Percentiles rank a stretch among this genome's conserved stretches.
Conservation (phyloP, 2,329 filamentous ascomycete species). For the Colletotrichum sidae region DNA sequence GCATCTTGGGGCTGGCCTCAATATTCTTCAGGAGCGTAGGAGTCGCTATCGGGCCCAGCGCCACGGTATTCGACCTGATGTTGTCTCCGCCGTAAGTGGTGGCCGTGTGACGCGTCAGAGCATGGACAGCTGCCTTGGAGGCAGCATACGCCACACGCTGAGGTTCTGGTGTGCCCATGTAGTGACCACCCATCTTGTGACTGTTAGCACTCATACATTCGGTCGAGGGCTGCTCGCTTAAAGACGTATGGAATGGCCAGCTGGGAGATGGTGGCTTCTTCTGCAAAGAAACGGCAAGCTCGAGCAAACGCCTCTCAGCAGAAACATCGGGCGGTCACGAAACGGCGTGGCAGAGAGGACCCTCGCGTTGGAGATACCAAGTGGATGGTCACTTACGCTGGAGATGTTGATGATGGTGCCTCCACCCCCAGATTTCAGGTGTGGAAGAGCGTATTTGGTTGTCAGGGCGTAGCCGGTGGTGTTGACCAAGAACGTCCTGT, state of each 20-base stretch:
- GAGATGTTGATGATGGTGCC: constrained; percentile 26
- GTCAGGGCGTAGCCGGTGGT: constrained; percentile 20
- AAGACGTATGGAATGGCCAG: too few relatives aligned
- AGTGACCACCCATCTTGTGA: constrained; percentile 19
- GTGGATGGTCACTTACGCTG: background rate
- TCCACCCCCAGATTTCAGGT: constrained; percentile 7
- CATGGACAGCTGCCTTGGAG: constrained; percentile 19
- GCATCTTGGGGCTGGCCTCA: constrained; percentile 15
- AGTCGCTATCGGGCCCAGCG: constrained; percentile 10
- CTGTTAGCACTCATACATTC: background rate
- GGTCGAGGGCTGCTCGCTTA: too few relatives aligned
- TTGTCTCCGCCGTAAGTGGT: constrained; percentile 17
- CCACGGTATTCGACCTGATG: constrained; percentile 18
- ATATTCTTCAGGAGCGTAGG: constrained; percentile 12
- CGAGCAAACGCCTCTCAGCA: too few relatives aligned
- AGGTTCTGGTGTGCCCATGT: constrained; percentile 16
- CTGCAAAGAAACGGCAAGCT: too few relatives aligned
- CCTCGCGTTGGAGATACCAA: background rate
- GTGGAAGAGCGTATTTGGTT: constrained; percentile 16
- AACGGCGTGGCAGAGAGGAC: background rate
- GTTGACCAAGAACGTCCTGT: constrained; percentile 21
- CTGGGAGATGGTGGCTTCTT: too few relatives aligned
- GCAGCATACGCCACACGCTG: constrained; percentile 18
- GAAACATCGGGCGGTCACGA: background rate
- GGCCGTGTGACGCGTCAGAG: constrained; percentile 21